Base-by-base conservation (phyloP, 1,284 basidiomycete species). In the Irpex sp. region DNA sequence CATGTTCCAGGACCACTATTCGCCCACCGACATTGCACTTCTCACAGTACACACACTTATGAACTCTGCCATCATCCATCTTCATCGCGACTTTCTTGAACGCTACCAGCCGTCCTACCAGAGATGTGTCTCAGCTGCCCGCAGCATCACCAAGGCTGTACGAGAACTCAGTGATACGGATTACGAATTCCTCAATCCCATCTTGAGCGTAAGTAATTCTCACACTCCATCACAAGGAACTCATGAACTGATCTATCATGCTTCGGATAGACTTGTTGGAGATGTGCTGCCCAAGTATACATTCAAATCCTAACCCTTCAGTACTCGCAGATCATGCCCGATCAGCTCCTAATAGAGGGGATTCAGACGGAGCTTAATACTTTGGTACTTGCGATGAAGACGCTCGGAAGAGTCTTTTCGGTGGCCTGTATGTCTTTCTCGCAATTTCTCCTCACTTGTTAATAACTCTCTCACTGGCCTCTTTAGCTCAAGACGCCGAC, bases 131-230 rank as follows among this genome's bases (percentile, higher is more conserved):
- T 73, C 77, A 63, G 79, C 82, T 0, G 82, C 80, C 4, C 78
- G 77, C 62, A 72, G 79, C 3, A 74, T 83, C 9, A 75, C 79
- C 35, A 70, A 75, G 37, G 74, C 84, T 19, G 76, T 86, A 31
- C 77, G 78, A 26, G 76, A 81, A 55, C 75, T 86, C 15, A 71
- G 70, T 60, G 81, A 82, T 19, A 76, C 71, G 15, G 84, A 86
- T 66, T 86, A 82, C 69, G 75, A 77, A 60, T 79, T 76, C 63
- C 69, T 86, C 35, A 83, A 85, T 71, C 83, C 83, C 13, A 78
- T 82, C 57, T 73, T 83, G 26, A 77, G 63, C 59, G 67, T 70
- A 60, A 46, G 61, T 59, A 21, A 61, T 57, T 31, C 4, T 43
- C 5, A 43, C 62, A 21, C 60, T 59, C n/a, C 15, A 37, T 8